phyloP scores from a whole-genome alignment of 2,329 filamentous ascomycete genomes.

The Exophiala dermatitidis region DNA sequence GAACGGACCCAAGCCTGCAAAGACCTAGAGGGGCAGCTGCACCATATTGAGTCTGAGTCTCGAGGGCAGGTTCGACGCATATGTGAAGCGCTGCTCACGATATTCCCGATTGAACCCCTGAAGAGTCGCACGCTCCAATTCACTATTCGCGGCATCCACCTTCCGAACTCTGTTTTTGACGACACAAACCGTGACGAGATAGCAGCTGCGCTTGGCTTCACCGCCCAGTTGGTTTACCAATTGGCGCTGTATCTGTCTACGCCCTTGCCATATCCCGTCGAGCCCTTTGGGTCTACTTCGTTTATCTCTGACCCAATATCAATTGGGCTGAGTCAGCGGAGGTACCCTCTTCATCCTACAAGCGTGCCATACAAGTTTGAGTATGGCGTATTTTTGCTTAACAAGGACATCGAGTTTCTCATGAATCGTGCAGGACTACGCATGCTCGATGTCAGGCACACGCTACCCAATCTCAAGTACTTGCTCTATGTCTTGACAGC shows the following conservation, averaged over 20 bases:
- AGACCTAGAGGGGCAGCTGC: conserved; percentile 8
- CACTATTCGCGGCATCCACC: conserved; percentile 67
- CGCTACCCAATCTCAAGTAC: conserved; percentile 88
- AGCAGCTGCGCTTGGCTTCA: conserved; percentile 73
- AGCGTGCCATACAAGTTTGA: conserved; percentile 83
- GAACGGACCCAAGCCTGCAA: conserved; percentile 7
- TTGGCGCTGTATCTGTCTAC: conserved; percentile 76
- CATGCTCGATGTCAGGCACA: conserved; percentile 84
- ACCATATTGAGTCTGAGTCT: conserved; percentile 51
- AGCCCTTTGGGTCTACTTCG: conserved; percentile 64
- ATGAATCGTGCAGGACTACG: conserved; percentile 61
- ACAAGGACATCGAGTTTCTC: conserved; percentile 81
- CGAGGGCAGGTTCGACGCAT: conserved; percentile 81
- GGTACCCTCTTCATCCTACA: conserved; percentile 74
- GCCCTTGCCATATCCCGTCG: conserved; percentile 73
- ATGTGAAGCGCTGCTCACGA: conserved; percentile 68
- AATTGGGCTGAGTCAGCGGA: conserved; percentile 48
- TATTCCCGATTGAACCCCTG: conserved; percentile 73
- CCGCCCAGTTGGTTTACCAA: conserved; percentile 65
- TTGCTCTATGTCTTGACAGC: conserved; percentile 83
- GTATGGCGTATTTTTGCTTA: conserved; percentile 92
- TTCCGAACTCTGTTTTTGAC: conserved; percentile 75
- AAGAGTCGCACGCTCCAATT: conserved; percentile 63
- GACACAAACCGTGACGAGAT: conserved; percentile 63
- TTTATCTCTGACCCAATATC: conserved; percentile 69